Evolutionary conservation across 495 filamentous ascomycete species (phyloP).

Genomic region (Xylaria curta): DNA sequence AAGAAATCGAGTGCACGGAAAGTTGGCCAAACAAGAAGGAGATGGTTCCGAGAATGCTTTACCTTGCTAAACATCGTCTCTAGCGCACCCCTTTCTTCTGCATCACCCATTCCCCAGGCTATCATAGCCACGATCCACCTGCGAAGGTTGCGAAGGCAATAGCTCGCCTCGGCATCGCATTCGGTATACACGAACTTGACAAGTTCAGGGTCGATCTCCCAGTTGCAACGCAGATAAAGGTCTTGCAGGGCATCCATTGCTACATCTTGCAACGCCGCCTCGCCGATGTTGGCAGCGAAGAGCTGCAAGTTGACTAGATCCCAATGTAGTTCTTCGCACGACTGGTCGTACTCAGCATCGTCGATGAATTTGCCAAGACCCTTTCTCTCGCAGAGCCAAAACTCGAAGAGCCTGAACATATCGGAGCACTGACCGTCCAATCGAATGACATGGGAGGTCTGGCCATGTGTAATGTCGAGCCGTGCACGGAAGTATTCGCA

Average conservation of each 20-base stretch:
- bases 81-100: conserved; percentile 32
- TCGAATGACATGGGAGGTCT: conserved; percentile 41
- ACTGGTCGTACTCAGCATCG: conserved; percentile 37
- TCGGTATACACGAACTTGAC: conserved; percentile 52
- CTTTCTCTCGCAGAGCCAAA: conserved; percentile 51
- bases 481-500: conserved; percentile 46
- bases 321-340: conserved; percentile 45
- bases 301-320: conserved; percentile 53
- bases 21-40: background rate
- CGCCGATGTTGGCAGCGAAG: conserved; percentile 51
- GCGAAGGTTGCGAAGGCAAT: conserved; percentile 51
- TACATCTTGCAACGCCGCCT: conserved; percentile 51
- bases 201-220: conserved; percentile 53
- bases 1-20: background rate
- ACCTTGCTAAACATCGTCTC: conserved; percentile 42
- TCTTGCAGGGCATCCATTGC: conserved; percentile 58
- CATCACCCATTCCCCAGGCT: conserved; percentile 48
- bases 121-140: conserved; percentile 59
- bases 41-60: background rate
- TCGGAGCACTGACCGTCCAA: conserved; percentile 50
- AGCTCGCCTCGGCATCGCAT: conserved; percentile 48
- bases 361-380: conserved; percentile 49
- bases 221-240: conserved; percentile 55
- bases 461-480: conserved; percentile 33
- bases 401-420: conserved; percentile 55